These are phyloP conservation scores for Acorus calamus DNA, from an alignment of 106 monocot genomes.

Conservation along the genomic window DNA sequence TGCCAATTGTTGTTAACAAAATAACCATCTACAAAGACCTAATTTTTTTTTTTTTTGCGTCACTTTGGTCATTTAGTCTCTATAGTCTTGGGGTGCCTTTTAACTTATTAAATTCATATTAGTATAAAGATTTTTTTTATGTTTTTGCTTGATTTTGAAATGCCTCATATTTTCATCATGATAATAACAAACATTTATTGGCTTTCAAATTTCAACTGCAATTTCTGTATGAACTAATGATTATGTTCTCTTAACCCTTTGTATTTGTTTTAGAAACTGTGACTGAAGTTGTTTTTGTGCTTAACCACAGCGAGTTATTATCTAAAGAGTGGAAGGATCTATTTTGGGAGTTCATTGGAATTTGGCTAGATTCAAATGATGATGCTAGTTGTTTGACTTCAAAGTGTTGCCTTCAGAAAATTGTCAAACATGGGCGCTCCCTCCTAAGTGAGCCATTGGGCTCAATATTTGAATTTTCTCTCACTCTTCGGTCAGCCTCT, in stretches of 20 bases:
- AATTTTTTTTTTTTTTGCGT: too few species aligned
- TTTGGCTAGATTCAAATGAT: slow-evolving; percentile 51
- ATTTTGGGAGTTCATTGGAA: slow-evolving; percentile 71
- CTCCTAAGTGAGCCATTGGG: slow-evolving; percentile 58
- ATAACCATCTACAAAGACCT: too few species aligned
- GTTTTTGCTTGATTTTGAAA: too few species aligned
- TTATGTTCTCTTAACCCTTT: background rate
- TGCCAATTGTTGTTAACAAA: too few species aligned
- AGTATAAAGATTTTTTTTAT: too few species aligned
- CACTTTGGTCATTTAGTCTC: too few species aligned
- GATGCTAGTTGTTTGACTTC: slow-evolving; percentile 47
- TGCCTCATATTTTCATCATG: too few species aligned
- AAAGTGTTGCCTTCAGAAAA: slow-evolving; percentile 54
- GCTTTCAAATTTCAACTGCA: too few species aligned
- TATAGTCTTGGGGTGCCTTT: too few species aligned
- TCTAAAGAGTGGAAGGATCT: slow-evolving; percentile 67
- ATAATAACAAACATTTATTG: too few species aligned
- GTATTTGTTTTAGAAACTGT: background rate
- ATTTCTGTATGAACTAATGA: too few species aligned
- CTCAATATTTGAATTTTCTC: slow-evolving; percentile 70
- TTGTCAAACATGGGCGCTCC: slow-evolving; percentile 45
- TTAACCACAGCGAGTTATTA: slow-evolving; percentile 59
- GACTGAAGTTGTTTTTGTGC: background rate
- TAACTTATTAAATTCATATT: too few species aligned
- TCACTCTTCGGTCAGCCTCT: slow-evolving; percentile 65